Conservation (phyloP, 345 rosid species). For the Syzygium grande region DNA sequence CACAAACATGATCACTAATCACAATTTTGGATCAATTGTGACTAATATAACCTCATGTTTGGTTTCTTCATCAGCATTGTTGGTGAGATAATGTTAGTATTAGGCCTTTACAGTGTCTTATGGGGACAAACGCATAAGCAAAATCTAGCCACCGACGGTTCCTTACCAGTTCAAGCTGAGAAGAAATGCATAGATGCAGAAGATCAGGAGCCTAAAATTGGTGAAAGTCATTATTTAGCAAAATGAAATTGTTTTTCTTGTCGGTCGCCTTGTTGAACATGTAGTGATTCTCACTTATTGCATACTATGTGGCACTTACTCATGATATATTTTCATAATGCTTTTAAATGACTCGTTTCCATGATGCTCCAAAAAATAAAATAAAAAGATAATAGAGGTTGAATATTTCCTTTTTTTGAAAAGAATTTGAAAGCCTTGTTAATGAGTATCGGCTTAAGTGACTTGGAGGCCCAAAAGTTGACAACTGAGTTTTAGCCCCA, state of each 20-base stretch:
- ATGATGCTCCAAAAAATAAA: no score
- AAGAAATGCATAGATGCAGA: background rate
- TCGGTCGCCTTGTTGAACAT: background rate
- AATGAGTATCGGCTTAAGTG: no score
- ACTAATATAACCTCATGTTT: background rate
- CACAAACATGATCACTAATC: background rate
- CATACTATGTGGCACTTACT: background rate
- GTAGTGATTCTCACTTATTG: background rate
- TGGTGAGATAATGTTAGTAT: background rate
- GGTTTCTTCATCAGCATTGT: background rate
- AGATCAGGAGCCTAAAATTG: background rate
- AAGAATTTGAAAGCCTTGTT: no score
- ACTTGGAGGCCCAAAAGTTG: no score
- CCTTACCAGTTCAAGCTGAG: background rate
- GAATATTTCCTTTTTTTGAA: no score
- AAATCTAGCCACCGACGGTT: background rate
- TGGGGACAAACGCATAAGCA: conserved; percentile 14
- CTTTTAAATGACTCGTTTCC: background rate
- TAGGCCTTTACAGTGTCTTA: conserved; percentile 12
- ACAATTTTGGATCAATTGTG: background rate
- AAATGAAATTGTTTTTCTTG: background rate
- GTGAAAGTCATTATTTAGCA: background rate
- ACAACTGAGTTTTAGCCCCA: no score
- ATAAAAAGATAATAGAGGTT: no score
- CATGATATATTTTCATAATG: background rate